phyloP scores from a whole-genome alignment of 805 yeast genomes.

The Cyberlindnera mississippiensis region DNA sequence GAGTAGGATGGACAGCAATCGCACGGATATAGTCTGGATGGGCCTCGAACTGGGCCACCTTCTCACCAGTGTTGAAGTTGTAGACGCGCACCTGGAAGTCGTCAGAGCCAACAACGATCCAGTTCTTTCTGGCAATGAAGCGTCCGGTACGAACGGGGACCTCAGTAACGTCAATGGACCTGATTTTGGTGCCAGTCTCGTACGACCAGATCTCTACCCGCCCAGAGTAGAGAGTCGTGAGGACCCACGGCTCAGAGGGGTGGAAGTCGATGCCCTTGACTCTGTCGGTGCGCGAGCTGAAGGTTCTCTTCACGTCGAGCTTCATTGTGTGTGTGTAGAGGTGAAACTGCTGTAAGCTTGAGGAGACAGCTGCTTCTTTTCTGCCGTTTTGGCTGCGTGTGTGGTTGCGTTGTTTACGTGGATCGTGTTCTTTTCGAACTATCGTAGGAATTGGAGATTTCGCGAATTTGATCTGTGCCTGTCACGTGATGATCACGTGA shows the following conservation, averaged over 20 bases:
- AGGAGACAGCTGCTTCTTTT: too few relatives aligned
- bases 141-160: constrained; percentile 95
- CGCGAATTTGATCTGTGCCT: too few relatives aligned
- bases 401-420: too few relatives aligned
- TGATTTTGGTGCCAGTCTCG: constrained; percentile 78
- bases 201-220: constrained; percentile 89
- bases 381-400: too few relatives aligned
- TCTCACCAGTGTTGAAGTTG: constrained; percentile 94
- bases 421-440: too few relatives aligned
- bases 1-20: constrained; percentile 90
- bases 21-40: constrained; percentile 96
- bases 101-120: constrained; percentile 95
- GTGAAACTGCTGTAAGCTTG: too few relatives aligned
- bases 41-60: constrained; percentile 92
- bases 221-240: constrained; percentile 85
- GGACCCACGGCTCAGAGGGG: constrained; percentile 96
- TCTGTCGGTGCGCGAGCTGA: constrained; percentile 90
- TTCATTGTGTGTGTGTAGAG: too few relatives aligned
- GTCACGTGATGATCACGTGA: background rate
- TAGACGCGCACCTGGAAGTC: constrained; percentile 92
- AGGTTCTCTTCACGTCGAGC: constrained; percentile 50
- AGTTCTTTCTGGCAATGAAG: constrained; percentile 92
- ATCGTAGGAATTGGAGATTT: too few relatives aligned
- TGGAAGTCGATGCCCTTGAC: constrained; percentile 98
- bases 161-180: constrained; percentile 90